phyloP scores from a whole-genome alignment of 768 basidiomycete species.

The Mrakia gelida region DNA sequence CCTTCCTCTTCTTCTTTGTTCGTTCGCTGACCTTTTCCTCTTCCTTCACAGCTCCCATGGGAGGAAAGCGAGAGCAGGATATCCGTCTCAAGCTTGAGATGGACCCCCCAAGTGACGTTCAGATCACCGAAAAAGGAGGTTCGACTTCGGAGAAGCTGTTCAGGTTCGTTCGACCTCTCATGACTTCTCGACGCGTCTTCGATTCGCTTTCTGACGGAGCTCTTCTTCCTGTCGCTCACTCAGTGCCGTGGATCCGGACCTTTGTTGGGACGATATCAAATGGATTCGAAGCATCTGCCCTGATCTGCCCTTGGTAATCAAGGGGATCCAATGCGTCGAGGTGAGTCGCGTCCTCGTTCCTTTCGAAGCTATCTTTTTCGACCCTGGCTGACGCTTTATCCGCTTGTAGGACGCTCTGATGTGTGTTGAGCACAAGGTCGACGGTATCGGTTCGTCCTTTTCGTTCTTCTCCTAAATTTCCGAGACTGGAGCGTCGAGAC shows the following conservation, averaged over 20 bases:
- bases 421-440: slow-evolving; percentile 46
- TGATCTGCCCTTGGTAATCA: slow-evolving; percentile 44
- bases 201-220: not conserved
- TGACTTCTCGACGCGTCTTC: not conserved
- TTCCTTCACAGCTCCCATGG: not conserved
- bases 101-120: slow-evolving; percentile 9
- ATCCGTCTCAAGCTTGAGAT: slow-evolving; percentile 10
- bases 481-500: no score
- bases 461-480: no score
- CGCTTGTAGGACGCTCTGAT: slow-evolving; percentile 38
- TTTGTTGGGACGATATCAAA: slow-evolving; percentile 43
- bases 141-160: slow-evolving; percentile 20
- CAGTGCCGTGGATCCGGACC: slow-evolving; percentile 35
- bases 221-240: not conserved
- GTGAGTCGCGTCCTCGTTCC: slow-evolving; percentile 23
- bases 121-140: slow-evolving; percentile 21
- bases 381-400: not conserved
- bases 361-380: not conserved
- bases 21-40: not conserved
- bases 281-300: slow-evolving; percentile 42
- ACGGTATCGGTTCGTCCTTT: slow-evolving; percentile 41
- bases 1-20: no score
- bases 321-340: slow-evolving; percentile 44
- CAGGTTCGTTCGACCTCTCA: not conserved
- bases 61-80: slow-evolving; percentile 17